Base-by-base conservation (phyloP, 1,284 basidiomycete species). In the Fomitopsis palustris region DNA sequence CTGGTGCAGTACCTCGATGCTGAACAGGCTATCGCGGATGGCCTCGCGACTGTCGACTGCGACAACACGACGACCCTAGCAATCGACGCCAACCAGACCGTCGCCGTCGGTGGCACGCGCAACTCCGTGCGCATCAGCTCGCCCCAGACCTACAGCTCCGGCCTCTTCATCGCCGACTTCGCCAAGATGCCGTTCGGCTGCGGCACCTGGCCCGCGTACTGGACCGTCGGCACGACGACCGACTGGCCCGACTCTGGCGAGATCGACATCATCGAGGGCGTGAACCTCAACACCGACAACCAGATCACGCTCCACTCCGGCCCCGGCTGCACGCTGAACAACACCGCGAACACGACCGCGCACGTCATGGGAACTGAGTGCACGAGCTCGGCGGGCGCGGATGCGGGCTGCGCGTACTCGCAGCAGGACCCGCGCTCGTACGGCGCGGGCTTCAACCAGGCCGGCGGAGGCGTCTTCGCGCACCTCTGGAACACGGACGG, bases 151-250 rank as follows among this genome's bases (percentile, higher is more conserved):
- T 94, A 86, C 71, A 81, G 77, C 33, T 76, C 80, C 21, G 92
- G 92, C 1, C 77, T 95, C 25, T 88, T 94, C 73, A 83, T 95
- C 61, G 80, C 90, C n/a, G 92, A 95, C 70, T 81, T 93, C 62
- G 76, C 73, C 55, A 73, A 82, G 17, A 92, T 92, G 86, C 91
- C 93, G 2, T 81, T 84, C 66, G 92, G 92, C 0, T 93, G 90
- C 71, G 83, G 83, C 47, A 82, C 87, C 43, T 95, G 92, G 92
- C 92, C 92, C 54, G 92, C 92, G 25, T 92, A 80, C 66, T 81
- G 73, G 82, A 75, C 65, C 21, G 76, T 79, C 38, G 87, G 86
- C n/a, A 77, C 78, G 6, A 70, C 83, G 60, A 76, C 79, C 3
- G 71, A 82, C 59, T 95, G 92, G 92, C 93, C 91, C 1, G 53